Percentiles rank a stretch among this genome's conserved stretches.
Conservation (phyloP, 768 basidiomycete species). For the Trametes coccinea region DNA sequence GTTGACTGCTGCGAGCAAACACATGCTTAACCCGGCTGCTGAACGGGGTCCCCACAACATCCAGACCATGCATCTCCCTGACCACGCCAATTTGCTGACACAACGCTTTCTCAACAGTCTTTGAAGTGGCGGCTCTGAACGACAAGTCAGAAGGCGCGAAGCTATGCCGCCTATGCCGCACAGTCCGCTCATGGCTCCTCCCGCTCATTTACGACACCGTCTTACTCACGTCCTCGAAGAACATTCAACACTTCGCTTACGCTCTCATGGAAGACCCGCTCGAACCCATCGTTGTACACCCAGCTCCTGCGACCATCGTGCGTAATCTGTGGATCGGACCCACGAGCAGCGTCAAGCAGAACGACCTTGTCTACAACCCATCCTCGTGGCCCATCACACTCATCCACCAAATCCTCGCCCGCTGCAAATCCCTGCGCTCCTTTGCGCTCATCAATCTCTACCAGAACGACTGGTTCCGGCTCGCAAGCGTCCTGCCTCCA, state of each 20-base stretch:
- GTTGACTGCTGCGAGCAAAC: too few relatives aligned
- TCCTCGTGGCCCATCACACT: slow-evolving; percentile 35
- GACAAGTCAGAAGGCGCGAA: slow-evolving; percentile 3
- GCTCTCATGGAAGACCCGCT: background rate
- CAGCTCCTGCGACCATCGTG: slow-evolving; percentile 19
- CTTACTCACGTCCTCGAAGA: slow-evolving; percentile 9
- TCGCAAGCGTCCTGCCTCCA: slow-evolving; percentile 36
- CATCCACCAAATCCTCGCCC: slow-evolving; percentile 35
- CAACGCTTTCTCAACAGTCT: slow-evolving; percentile 1
- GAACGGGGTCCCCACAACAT: too few relatives aligned
- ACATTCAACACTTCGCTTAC: slow-evolving; percentile 16
- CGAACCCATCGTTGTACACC: background rate
- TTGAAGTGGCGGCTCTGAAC: background rate
- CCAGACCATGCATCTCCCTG: background rate
- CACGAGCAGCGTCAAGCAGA: slow-evolving; percentile 1
- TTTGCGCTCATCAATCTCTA: slow-evolving; percentile 36
- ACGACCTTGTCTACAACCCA: slow-evolving; percentile 33
- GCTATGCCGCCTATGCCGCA: slow-evolving; percentile 19
- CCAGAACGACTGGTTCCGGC: slow-evolving; percentile 33
- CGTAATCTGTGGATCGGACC: slow-evolving; percentile 7
- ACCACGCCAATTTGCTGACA: background rate
- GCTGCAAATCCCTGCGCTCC: slow-evolving; percentile 30
- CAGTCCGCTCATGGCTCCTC: slow-evolving; percentile 9
- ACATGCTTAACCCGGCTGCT: too few relatives aligned
- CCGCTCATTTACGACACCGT: slow-evolving; percentile 17